Evolutionary conservation across 2,329 filamentous ascomycete species (phyloP), one percentile per base, ranked within the genome.

Genomic region (Fonsecaea nubica): DNA sequence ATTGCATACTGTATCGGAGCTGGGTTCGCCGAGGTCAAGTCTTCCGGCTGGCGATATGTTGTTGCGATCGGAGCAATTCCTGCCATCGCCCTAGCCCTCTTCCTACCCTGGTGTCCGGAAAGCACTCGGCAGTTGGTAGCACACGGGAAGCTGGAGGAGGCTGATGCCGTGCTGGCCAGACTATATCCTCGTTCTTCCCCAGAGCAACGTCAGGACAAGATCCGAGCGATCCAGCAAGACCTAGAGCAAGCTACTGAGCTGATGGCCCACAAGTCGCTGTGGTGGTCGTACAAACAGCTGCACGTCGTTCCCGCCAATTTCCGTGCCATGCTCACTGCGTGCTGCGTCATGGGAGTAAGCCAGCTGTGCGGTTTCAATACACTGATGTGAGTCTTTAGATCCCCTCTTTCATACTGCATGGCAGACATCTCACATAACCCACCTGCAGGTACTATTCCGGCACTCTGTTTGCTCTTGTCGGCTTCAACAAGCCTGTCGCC

Each of bases 291-390:
- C 73, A 82, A 89, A 15, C 68, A 66, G 25, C 57, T 72, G 13
- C 64, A 71, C 30, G 50, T 62, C 40, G 52, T 64, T 13, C 64
- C 69, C 9, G 57, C 70, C 10, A 68, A 69, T 32, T 48, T 57
- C 61, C 86, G 92, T 65, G 93, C 93, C 0, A 78, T 97, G 75
- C 85, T 86, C 0, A 95, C 97, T 75, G 92, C 93, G 0, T 96
- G 93, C 78, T 85, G 95, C 71, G 83, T 97, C 2, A 93, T 97
- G 75, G 92, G 89, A 0, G 81, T 96, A 6, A 93, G 97, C 78
- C 94, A 98, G 77, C 84, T 96, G 0, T 94, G 91, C 74, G 93
- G 92, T 0, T 94, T 95, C 78, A 96, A 96, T 79, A 93, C 91
- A 8, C 83, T 96, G 32, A 96, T 96, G 92, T 96, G 12, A 55